A percentile compares a stretch with the other conserved stretches of the same genome.
These are phyloP conservation scores for Boechera retrofracta DNA, from an alignment of 345 rosid genomes.

Conservation along the genomic window DNA sequence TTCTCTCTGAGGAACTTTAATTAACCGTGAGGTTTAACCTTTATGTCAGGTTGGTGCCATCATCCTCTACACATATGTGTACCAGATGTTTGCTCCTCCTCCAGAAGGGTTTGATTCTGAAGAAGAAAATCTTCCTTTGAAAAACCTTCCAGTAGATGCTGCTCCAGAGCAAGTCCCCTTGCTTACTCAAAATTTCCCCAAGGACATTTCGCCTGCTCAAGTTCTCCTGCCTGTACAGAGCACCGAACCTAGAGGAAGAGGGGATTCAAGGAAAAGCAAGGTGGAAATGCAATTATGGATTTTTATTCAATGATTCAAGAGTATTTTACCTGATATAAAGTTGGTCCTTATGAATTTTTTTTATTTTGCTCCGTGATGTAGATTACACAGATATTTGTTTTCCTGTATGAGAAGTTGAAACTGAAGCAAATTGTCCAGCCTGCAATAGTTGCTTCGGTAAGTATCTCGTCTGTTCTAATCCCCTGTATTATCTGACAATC, in stretches of 20 bases:
- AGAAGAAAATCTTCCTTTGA: conserved; percentile 61
- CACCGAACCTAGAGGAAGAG: conserved; percentile 43
- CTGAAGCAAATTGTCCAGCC: conserved; percentile 96
- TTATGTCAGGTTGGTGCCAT: conserved; percentile 93
- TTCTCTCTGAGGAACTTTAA: neutral
- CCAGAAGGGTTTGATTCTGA: conserved; percentile 84
- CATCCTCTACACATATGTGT: conserved; percentile 92
- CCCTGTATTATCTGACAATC: neutral
- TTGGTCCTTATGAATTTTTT: conserved; percentile 15
- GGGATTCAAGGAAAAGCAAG: conserved; percentile 59
- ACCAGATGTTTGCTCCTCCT: conserved; percentile 92
- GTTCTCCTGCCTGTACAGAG: conserved; percentile 56
- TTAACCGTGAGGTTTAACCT: conserved; percentile 25
- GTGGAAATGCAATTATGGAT: conserved; percentile 46
- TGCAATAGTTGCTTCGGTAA: conserved; percentile 93
- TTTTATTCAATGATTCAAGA: neutral
- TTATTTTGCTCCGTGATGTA: conserved; percentile 49
- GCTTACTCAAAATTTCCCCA: conserved; percentile 53
- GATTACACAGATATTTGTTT: conserved; percentile 60
- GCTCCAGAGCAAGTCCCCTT: conserved; percentile 71
- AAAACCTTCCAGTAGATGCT: conserved; percentile 52
- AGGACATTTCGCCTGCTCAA: conserved; percentile 56
- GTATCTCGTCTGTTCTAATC: conserved; percentile 41
- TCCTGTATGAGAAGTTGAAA: conserved; percentile 80
- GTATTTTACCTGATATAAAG: conserved; percentile 21